Base-by-base conservation (phyloP, 2,329 filamentous ascomycete species). In the Gaeumannomyces sp. region DNA sequence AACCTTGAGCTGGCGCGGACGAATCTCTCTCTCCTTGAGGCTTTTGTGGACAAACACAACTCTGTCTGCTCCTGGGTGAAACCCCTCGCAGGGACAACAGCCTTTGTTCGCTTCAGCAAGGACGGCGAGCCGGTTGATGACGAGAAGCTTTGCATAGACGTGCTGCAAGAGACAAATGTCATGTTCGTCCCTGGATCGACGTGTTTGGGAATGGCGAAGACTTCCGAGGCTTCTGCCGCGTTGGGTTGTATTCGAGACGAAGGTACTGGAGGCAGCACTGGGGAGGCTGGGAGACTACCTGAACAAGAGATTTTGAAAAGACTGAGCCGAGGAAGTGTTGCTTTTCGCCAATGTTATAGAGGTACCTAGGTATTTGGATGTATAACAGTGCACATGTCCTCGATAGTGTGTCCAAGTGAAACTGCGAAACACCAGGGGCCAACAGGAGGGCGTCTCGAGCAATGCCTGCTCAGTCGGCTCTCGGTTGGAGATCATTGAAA, bases 51-150 rank as follows among this genome's bases (percentile, higher is more conserved):
- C 33, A 82, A 84, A 63, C 84, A 93, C 72, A 79, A 82, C 56
- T 82, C 83, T 67, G 81, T 85, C 8, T 89, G 86, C 70, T 83
- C 83, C 1, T 95, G 90, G 89, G 81, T 87, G 5, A 89, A 86
- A 74, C 92, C 92, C 1, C 85, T 85, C 6, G 91, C 90, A 1
- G 92, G 92, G 0, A 96, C 91, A 2, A 94, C 90, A 11, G 89
- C 90, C 0, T 91, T 96, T 71, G 77, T 96, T 65, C 86, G 84
- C 70, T 92, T 96, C 68, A 80, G 79, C 64, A 31, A 59, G 8
- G 50, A 27, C 11, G 74, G 78, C 0, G 79, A 82, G 72, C 81
- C 86, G 1, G 82, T 96, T 0, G 86, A 94, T 70, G 89, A 93
- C 67, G 85, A 83, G n/a, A 80, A 80, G 4, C 89, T 96, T 70